These are phyloP conservation scores for Corylus heterophylla DNA, from an alignment of 306 rosid species.

Conservation along the genomic window DNA sequence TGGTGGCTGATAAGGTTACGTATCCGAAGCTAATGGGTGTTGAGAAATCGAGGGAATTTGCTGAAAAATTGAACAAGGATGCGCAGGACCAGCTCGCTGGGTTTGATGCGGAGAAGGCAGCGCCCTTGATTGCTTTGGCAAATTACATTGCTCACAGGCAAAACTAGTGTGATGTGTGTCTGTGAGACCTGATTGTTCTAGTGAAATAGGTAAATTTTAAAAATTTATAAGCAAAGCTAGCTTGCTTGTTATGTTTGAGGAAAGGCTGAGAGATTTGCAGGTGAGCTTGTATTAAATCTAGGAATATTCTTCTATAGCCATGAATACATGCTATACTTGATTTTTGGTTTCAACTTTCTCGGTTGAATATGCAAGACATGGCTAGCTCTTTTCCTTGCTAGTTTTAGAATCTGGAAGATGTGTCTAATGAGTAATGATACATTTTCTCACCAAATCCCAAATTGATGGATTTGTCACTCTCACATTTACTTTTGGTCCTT, in stretches of 20 bases:
- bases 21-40: slow-evolving; percentile 76
- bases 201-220: background rate
- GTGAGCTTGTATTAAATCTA: background rate
- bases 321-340: background rate
- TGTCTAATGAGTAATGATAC: background rate
- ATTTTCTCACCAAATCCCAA: too few species aligned
- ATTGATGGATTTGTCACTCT: background rate
- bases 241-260: background rate
- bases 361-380: background rate
- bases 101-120: slow-evolving; percentile 49
- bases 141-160: slow-evolving; percentile 69
- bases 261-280: background rate
- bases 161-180: slow-evolving; percentile 29
- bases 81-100: slow-evolving; percentile 54
- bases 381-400: background rate
- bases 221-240: background rate
- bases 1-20: slow-evolving; percentile 70
- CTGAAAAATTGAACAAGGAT: slow-evolving; percentile 47
- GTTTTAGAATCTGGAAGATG: background rate
- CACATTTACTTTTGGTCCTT: background rate
- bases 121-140: slow-evolving; percentile 64
- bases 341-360: background rate
- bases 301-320: background rate
- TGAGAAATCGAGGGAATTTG: slow-evolving; percentile 63
- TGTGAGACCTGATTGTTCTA: background rate